Conservation (phyloP, 768 basidiomycete species). For the Trametes punicea region DNA sequence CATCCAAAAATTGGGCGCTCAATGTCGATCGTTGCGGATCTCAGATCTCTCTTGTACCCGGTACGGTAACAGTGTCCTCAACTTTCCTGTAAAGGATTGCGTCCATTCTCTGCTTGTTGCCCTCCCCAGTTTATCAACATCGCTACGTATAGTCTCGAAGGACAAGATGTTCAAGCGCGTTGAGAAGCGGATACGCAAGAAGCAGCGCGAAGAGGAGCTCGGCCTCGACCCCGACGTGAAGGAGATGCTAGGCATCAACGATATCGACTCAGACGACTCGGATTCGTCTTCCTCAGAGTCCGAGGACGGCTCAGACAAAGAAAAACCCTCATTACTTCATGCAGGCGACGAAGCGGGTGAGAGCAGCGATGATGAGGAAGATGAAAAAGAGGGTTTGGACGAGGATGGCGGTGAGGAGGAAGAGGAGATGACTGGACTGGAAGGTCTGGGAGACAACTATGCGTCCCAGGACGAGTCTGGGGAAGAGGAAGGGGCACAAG, state of each 20-base stretch:
- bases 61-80: neutral
- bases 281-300: conserved; percentile 39
- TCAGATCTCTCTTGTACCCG: neutral
- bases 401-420: conserved; percentile 23
- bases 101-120: neutral
- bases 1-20: neutral
- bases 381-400: conserved; percentile 25
- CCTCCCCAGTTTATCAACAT: neutral
- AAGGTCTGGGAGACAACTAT: conserved; percentile 22
- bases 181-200: conserved; percentile 59
- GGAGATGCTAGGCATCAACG: conserved; percentile 61
- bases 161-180: conserved; percentile 76
- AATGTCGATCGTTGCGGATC: neutral
- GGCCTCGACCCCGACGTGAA: conserved; percentile 63
- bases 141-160: neutral
- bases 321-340: conserved; percentile 12
- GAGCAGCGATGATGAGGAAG: conserved; percentile 25
- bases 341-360: conserved; percentile 6
- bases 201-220: conserved; percentile 61
- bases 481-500: conserved; percentile 26
- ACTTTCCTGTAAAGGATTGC: neutral
- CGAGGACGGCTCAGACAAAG: conserved; percentile 20
- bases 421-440: conserved; percentile 27
- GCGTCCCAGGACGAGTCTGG: conserved; percentile 31
- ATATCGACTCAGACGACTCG: conserved; percentile 73